Evolutionary conservation across 2,329 filamentous ascomycete genomes (phyloP), one percentile per base, ranked within the genome.

Genomic region (Alternaria triticimaculans): DNA sequence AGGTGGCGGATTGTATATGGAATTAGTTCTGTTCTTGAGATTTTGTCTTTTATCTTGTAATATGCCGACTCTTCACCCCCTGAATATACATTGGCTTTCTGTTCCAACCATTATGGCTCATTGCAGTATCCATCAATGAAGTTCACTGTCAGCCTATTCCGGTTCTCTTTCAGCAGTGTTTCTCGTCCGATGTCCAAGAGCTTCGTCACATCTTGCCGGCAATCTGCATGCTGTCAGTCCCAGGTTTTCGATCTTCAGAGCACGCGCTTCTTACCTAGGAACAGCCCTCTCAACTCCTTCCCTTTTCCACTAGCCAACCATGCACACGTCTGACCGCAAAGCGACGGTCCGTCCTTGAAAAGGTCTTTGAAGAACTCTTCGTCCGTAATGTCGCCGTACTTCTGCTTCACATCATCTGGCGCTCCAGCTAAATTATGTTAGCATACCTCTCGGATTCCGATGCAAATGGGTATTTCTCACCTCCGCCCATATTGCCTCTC

Each of bases 241-340:
- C 9, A 23, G 18, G 2, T 2, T n/a, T 28, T 18, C 4, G 12
- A 6, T 4, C 1, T 6, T 3, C 18, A 10, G 11, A 7, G 0
- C 37, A 18, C 9, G 4, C 2, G 20, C 10, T 12, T 23, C 65
- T 55, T 65, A 74, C 73, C 75, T 10, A 78, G 43, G 49, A 72
- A 76, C 2, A 75, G 37, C 0, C 75, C 75, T 45, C 74, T 60
- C 18, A 78, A 49, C 21, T 75, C 75, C 55, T 71, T 72, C 3
- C 75, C 75, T 46, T 71, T 65, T 5, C 75, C 74, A 1, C 72
- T 65, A 8, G 74, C 73, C 1, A 78, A 50, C 62, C 65, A 78
- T 3, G 74, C 75, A 46, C 73, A 78, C 0, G 72, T 76, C 58
- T 78, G 75, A 11, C 74, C 75, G 53, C 74, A 78, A 10, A 78